These are phyloP conservation scores for Alternaria alternata DNA, from an alignment of 2,329 filamentous ascomycete species.

Conservation along the genomic window DNA sequence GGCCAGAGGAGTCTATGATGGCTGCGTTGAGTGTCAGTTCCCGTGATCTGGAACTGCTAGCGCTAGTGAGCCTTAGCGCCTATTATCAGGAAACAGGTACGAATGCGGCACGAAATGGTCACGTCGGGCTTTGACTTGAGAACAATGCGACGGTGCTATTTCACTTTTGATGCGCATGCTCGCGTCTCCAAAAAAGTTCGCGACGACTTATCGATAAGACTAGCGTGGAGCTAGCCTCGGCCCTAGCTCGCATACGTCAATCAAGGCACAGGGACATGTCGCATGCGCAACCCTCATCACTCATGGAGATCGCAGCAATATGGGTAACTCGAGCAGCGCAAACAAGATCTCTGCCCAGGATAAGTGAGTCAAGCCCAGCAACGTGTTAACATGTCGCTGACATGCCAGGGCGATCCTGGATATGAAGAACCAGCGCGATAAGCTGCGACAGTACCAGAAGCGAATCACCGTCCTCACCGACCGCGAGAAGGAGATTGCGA, in stretches of 20 bases:
- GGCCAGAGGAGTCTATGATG: background rate
- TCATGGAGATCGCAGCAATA: slow-evolving; percentile 50
- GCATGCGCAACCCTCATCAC: slow-evolving; percentile 24
- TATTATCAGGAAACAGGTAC: background rate
- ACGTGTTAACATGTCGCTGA: slow-evolving; percentile 14
- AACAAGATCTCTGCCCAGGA: slow-evolving; percentile 81
- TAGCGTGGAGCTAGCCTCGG: slow-evolving; percentile 24
- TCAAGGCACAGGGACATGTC: slow-evolving; percentile 31
- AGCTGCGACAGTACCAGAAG: slow-evolving; percentile 93
- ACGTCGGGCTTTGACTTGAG: background rate
- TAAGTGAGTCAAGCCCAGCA: slow-evolving; percentile 66
- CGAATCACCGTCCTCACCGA: slow-evolving; percentile 86
- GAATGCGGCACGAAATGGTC: background rate
- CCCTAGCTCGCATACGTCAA: slow-evolving; percentile 29
- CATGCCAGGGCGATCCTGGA: slow-evolving; percentile 85
- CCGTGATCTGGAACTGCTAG: background rate
- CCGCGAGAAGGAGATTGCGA: slow-evolving; percentile 86
- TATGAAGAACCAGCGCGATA: slow-evolving; percentile 97
- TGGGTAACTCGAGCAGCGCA: slow-evolving; percentile 71
- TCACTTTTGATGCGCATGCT: background rate
- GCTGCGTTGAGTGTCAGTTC: background rate
- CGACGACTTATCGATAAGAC: slow-evolving; percentile 43
- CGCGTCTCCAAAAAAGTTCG: slow-evolving; percentile 35
- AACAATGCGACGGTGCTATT: background rate
- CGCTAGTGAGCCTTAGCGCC: background rate